These are phyloP conservation scores for Lentinus brumalis DNA, from an alignment of 768 basidiomycete genomes.

Conservation along the genomic window DNA sequence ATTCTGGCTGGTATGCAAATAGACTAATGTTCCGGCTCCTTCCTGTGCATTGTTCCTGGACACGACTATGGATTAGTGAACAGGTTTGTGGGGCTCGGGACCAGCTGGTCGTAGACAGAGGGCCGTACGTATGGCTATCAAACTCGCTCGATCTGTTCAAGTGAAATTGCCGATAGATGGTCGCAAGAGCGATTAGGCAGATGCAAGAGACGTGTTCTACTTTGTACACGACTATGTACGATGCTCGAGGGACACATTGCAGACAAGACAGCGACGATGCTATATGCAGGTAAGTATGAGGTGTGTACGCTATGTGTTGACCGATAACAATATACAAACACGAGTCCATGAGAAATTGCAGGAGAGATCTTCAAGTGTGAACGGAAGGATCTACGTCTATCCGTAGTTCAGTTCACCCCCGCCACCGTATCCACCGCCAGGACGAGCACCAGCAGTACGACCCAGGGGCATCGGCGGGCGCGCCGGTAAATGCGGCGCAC, in stretches of 20 bases:
- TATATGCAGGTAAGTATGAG: background rate
- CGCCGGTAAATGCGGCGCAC: conserved; percentile 14
- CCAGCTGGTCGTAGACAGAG: no score
- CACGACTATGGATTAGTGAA: no score
- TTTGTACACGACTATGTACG: background rate
- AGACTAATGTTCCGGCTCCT: background rate
- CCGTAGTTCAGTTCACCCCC: conserved; percentile 34
- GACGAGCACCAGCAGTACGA: conserved; percentile 8
- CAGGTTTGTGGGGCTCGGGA: no score
- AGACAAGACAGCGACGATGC: background rate
- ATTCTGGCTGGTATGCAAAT: conserved; percentile 8
- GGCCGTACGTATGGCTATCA: background rate
- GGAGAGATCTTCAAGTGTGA: background rate
- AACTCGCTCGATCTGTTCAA: background rate
- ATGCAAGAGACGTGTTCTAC: no score
- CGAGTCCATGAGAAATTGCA: background rate
- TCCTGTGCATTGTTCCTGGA: no score
- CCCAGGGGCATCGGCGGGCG: conserved; percentile 24
- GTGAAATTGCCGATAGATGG: background rate
- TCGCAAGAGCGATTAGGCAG: background rate
- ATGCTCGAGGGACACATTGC: background rate
- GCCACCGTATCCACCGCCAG: conserved; percentile 19
- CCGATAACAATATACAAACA: background rate
- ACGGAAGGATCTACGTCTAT: conserved; percentile 11
- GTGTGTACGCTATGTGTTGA: background rate